Evolutionary conservation across 495 filamentous ascomycete species (phyloP), one percentile per base, ranked within the genome.

Genomic region (Trypethelium eluteriae): DNA sequence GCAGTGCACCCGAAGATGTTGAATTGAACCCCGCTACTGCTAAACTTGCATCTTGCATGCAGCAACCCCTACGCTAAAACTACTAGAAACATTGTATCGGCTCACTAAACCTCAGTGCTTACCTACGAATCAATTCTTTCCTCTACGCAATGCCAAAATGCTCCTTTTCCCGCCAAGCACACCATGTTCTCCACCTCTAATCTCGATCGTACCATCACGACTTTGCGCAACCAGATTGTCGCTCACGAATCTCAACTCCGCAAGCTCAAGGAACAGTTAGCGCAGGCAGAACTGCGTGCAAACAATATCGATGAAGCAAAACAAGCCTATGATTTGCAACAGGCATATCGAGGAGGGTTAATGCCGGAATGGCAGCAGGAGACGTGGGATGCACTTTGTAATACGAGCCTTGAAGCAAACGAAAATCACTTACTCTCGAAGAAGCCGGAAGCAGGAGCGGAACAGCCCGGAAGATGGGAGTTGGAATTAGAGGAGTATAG

Each of bases 401-500:
- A 74, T 2, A 18, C 11, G 6, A 35, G 36, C 32, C 25, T 25
- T 25, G 25, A 25, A 25, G 25, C 25, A 25, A 38, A 62, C 4
- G 18, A 32, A 5, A n/a, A 16, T 14, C 14, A 44, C 7, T 14
- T 44, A 44, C 41, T 44, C 38, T 16, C 38, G 12, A 25, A 35
- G 4, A 59, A 7, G 3, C 6, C 38, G 18, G 50, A 16, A 12
- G n/a, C 5, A 9, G 64, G 32, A 57, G 63, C 38, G 14, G 35
- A 34, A 16, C 64, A 59, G 25, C 47, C 7, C 32, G 77, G 76
- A 66, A 83, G 77, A 68, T 89, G 87, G 88, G 86, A 87, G 0
- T 76, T 93, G 9, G 74, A 76, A 0, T 76, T 74, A 36, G 82
- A 88, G 39, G 91, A 95, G 73, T 93, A 96, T 71, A 82, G 81